Evolutionary conservation across 176 grass and related monocot species (phyloP), one percentile per base, ranked within the genome.

Genomic region (Hordeum marinum): DNA sequence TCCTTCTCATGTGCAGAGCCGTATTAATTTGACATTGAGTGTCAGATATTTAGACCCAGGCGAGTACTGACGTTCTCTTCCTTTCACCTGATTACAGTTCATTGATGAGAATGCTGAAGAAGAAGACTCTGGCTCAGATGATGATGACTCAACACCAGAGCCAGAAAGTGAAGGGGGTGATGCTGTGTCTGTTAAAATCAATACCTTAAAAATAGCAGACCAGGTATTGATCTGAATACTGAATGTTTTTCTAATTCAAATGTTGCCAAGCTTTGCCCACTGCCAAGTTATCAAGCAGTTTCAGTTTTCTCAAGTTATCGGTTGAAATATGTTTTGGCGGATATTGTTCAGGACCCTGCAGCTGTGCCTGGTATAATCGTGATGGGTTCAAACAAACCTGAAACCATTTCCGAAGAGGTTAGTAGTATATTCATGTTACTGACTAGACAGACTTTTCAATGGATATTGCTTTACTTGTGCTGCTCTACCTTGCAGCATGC

Each of bases 61-160:
- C 29, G 39, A 80, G 61, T 71, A 31, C 17, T 86, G 42, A 42
- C 6, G 15, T 50, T 65, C 39, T 68, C 77, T 81, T 7, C 64
- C 45, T 63, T 63, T 52, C 11, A 32, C 41, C 26, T 80, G 63
- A 23, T 68, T 60, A 43, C 83, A 98, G 93, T 98, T 92, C 72
- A 92, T 94, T 85, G 89, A 98, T 46, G 87, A 90, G 75, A 86
- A 87, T 55, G 74, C n/a, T 21, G 87, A 95, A 89, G 84, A 90
- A 37, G 31, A 85, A 15, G 34, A 59, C 58, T 79, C 76, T 1
- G 77, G 57, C 77, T 91, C 81, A 58, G 82, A 88, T 63, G 89
- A 78, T 78, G 90, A 83, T 41, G 79, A 82, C 29, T 75, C 63
- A 26, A 69, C 50, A 27, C 86, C 75, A 24, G 23, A 88, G 57